phyloP scores from a whole-genome alignment of 2,329 filamentous ascomycete species.

The Pezicula radicicola region DNA sequence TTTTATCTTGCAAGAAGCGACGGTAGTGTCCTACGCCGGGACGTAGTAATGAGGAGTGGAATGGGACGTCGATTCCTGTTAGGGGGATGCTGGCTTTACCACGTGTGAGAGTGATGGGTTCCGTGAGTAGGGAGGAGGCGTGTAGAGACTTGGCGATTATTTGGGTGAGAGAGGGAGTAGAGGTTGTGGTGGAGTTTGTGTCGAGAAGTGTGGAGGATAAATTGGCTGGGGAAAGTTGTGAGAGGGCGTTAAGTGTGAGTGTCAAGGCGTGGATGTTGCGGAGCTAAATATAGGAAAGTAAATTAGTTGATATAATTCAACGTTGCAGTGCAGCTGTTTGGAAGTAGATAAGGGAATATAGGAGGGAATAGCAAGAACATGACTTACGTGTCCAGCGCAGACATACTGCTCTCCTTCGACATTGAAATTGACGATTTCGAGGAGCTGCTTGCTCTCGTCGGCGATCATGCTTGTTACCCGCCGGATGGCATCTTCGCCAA shows the following conservation, averaged over 20 bases:
- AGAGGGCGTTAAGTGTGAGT: neutral
- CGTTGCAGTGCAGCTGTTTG: slow-evolving; percentile 47
- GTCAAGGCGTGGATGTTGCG: neutral
- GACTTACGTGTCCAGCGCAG: slow-evolving; percentile 27
- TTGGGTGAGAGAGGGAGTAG: no score
- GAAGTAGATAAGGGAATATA: slow-evolving; percentile 46
- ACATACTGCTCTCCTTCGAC: slow-evolving; percentile 31
- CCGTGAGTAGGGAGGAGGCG: slow-evolving; percentile 63
- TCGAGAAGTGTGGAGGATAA: no score
- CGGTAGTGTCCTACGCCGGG: slow-evolving; percentile 19
- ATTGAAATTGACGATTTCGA: slow-evolving; percentile 34
- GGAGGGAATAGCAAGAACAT: slow-evolving; percentile 11
- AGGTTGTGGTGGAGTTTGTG: no score
- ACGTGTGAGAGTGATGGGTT: slow-evolving; percentile 58
- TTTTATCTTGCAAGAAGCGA: slow-evolving; percentile 8
- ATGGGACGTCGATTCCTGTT: slow-evolving; percentile 30
- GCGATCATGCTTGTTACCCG: slow-evolving; percentile 19
- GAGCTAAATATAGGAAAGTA: no score
- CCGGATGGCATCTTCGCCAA: neutral
- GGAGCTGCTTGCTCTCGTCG: slow-evolving; percentile 16
- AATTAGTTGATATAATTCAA: neutral
- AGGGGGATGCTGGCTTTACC: slow-evolving; percentile 28
- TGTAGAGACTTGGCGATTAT: slow-evolving; percentile 22
- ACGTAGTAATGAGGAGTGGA: slow-evolving; percentile 26
- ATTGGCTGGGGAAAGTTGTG: no score